These are phyloP conservation scores for Podaxis sp. DNA, from an alignment of 768 basidiomycete genomes.

Conservation along the genomic window DNA sequence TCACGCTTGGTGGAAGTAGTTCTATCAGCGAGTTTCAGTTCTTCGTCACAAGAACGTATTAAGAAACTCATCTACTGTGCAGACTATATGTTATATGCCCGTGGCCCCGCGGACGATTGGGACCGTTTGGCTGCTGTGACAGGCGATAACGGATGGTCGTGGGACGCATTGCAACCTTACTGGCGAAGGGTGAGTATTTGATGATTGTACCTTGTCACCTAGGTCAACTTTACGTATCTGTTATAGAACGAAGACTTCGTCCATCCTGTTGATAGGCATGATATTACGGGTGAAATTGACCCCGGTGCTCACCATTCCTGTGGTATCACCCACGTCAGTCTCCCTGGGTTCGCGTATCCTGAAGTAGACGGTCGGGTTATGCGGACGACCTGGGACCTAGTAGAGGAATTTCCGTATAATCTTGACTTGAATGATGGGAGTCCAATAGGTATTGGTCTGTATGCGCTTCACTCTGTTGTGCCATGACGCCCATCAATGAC, in stretches of 20 bases:
- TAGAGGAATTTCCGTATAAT: constrained; percentile 23
- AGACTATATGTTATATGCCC: constrained; percentile 30
- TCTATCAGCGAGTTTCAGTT: constrained; percentile 18
- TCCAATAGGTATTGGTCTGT: constrained; percentile 19
- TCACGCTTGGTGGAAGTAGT: constrained; percentile 23
- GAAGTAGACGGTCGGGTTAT: constrained; percentile 27
- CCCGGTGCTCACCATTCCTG: constrained; percentile 28
- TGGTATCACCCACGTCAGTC: constrained; percentile 27
- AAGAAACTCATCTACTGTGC: background rate
- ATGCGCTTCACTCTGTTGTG: background rate
- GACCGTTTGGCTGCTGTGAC: constrained; percentile 22
- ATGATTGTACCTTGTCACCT: too few relatives aligned
- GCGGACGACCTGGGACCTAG: constrained; percentile 22
- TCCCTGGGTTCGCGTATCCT: constrained; percentile 24
- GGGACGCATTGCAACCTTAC: constrained; percentile 26
- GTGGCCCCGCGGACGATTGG: constrained; percentile 28
- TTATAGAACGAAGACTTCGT: constrained; percentile 31
- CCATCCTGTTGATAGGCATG: constrained; percentile 30
- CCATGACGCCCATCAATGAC: background rate
- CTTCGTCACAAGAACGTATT: background rate
- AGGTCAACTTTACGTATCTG: background rate
- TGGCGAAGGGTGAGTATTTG: constrained; percentile 22
- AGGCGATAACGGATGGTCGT: constrained; percentile 32
- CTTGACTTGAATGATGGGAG: constrained; percentile 25
- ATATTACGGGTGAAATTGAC: constrained; percentile 30